These are phyloP conservation scores for Alloteropsis angusta DNA, from an alignment of 202 grass and related monocot genomes.

Conservation along the genomic window DNA sequence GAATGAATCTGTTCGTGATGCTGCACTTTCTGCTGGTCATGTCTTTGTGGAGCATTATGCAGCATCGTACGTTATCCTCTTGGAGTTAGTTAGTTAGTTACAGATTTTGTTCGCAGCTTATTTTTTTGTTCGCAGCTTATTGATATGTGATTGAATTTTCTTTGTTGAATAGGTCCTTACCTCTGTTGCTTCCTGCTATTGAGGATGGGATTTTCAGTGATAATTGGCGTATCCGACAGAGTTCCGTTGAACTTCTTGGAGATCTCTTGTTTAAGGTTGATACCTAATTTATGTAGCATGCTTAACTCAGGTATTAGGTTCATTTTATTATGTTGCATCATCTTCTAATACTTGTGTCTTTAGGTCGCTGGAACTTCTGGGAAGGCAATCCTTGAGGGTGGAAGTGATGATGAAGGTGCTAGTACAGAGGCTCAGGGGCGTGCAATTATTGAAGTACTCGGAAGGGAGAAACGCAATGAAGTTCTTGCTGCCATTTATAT, in stretches of 20 bases:
- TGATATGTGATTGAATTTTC: conserved; percentile 27
- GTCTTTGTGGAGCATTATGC: conserved; percentile 99
- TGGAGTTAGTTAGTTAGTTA: conserved; percentile 5
- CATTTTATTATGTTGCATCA: neutral
- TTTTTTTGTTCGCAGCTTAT: conserved; percentile 25
- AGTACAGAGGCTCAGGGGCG: conserved; percentile 97
- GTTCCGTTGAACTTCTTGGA: conserved; percentile 94
- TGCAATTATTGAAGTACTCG: conserved; percentile 94
- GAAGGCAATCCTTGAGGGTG: conserved; percentile 94
- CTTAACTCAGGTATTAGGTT: conserved; percentile 8
- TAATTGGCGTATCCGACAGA: conserved; percentile 93
- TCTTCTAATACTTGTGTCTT: conserved; percentile 17
- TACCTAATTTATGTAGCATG: conserved; percentile 11
- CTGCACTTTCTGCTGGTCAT: conserved; percentile 89
- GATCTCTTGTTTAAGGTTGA: conserved; percentile 91
- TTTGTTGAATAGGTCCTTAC: conserved; percentile 75
- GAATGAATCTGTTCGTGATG: conserved; percentile 95
- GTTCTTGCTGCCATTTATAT: conserved; percentile 99
- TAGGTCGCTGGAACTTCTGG: conserved; percentile 96
- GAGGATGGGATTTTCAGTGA: conserved; percentile 98
- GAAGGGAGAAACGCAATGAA: conserved; percentile 84
- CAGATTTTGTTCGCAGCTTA: neutral
- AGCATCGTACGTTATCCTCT: conserved; percentile 42
- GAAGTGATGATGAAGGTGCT: conserved; percentile 97
- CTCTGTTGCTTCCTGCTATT: conserved; percentile 85